Conservation (phyloP, 2,329 filamentous ascomycete genomes). For the Fusarium tjaetaba region DNA sequence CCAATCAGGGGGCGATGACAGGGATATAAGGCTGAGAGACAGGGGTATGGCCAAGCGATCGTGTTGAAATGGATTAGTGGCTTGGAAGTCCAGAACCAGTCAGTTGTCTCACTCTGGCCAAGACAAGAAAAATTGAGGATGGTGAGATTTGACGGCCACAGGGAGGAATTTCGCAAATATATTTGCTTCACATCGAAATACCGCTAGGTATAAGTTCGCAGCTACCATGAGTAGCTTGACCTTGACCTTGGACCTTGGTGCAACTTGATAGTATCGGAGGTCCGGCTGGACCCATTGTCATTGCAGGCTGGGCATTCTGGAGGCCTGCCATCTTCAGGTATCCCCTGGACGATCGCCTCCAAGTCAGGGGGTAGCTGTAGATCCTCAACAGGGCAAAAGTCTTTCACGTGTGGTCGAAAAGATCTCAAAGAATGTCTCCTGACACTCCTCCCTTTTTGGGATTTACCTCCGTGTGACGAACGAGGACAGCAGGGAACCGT, state of each 20-base stretch:
- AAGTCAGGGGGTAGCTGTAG: constrained; percentile 24
- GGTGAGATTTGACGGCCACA: constrained; percentile 33
- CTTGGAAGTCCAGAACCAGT: constrained; percentile 36
- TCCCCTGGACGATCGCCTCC: constrained; percentile 33
- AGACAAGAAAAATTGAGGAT: constrained; percentile 31
- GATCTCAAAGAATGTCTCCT: constrained; percentile 26
- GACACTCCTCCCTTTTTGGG: constrained; percentile 29
- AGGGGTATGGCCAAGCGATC: constrained; percentile 35
- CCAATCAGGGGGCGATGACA: constrained; percentile 39
- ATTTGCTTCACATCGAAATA: background rate
- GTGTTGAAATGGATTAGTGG: constrained; percentile 38
- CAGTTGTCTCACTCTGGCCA: constrained; percentile 33
- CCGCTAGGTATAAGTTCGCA: constrained; percentile 8
- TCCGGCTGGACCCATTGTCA: constrained; percentile 20
- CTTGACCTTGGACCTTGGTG: constrained; percentile 14
- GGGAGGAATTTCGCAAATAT: constrained; percentile 11
- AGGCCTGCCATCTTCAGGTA: constrained; percentile 26
- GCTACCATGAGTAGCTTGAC: constrained; percentile 6
- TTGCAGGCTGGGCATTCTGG: constrained; percentile 20
- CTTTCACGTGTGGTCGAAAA: constrained; percentile 13
- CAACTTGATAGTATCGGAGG: constrained; percentile 21
- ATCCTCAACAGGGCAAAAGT: constrained; percentile 26
- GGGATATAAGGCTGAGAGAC: constrained; percentile 33
- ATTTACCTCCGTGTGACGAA: constrained; percentile 14
- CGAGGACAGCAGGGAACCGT: constrained; percentile 2